Evolutionary conservation across 805 yeast species (phyloP), one percentile per base, ranked within the genome.

Genomic region (Wickerhamomyces hampshirensis): DNA sequence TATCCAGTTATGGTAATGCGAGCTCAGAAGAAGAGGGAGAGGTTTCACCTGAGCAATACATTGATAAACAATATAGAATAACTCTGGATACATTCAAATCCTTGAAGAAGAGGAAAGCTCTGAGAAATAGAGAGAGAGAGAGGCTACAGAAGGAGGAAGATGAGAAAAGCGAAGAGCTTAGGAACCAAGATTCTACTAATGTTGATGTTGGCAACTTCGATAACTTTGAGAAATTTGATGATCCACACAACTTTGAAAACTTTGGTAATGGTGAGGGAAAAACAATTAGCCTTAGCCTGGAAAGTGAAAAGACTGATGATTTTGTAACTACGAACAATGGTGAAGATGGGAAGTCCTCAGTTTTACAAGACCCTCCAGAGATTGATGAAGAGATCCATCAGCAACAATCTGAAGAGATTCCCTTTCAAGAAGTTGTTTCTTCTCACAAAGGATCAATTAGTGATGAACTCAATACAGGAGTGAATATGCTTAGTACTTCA

Each of bases 91-190:
- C 62, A 5, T 39, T 71, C 33, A 50, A 50, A 21, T 37, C 41
- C 1, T 63, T 68, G 24, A 60, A 60, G 35, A 61, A 55, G 40
- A 48, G 53, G 41, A 62, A 50, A 56, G 21, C 52, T 46, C 26
- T 44, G 42, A 34, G 63, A 56, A 46, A 57, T 44, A 33, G 43
- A 38, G 37, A 56, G 48, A 55, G 45, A 10, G 45, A 26, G 15
- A 36, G 16, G 12, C 15, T 47, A 15, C 40, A 40, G 23, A 34
- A 36, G 12, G 46, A 42, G 16, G 48, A 41, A 6, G 37, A 38
- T 15, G 38, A 28, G 23, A 37, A 32, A 28, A 34, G 35, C 18
- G 40, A 41, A 11, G 43, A 41, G 26, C 16, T 26, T 4, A 36
- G 33, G 21, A 27, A 30, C 14, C 38, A n/a, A 13, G 37, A 35